Evolutionary conservation across 257 asterid species (phyloP), one percentile per base, ranked within the genome.

Genomic region (Schizonepeta tenuifolia): DNA sequence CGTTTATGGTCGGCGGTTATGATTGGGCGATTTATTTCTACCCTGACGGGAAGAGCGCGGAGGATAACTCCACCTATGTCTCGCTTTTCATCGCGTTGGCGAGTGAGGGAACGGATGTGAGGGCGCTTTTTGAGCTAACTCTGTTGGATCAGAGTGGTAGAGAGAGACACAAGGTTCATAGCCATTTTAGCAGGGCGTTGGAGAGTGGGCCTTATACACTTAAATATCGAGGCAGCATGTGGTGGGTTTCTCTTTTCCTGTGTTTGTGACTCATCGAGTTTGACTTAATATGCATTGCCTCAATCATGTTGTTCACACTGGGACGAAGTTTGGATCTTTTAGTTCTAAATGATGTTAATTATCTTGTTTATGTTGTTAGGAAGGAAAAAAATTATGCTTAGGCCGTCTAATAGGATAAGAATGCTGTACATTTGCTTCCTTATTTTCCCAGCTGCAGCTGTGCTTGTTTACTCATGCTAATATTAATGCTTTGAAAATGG

Each of bases 171-270:
- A 94, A 91, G 87, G 94, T 94, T 76, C 97, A 91, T 71, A 94
- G 89, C 85, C 99, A 94, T 88, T 94, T 94, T 60, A 96, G 96
- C 13, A 87, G 99, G 85, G 83, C 95, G 36, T 79, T 94, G 81
- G 99, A 94, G 86, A 89, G 89, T 64, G 99, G 99, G 8, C 97
- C 99, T 7, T 94, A 94, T 71, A 80, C 98, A 0, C 87, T 94
- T 36, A 94, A 91, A 86, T 94, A 89, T 67, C 80, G 96, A 13
- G 97, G 99, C 66, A 94, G 99, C 88, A 91, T 94, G 99, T 94
- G 99, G 99, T 94, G 57, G 46, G 84, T 82, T 73, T 31, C 73
- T 67, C 66, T 53, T 53, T 31, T 56, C 21, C 21, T 26, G 47
- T 78, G 17, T 69, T 49, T 15, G 9, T n/a, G 3, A 9, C 7